Conservation (phyloP, 2,329 filamentous ascomycete species). For the Aureobasidium sp. region DNA sequence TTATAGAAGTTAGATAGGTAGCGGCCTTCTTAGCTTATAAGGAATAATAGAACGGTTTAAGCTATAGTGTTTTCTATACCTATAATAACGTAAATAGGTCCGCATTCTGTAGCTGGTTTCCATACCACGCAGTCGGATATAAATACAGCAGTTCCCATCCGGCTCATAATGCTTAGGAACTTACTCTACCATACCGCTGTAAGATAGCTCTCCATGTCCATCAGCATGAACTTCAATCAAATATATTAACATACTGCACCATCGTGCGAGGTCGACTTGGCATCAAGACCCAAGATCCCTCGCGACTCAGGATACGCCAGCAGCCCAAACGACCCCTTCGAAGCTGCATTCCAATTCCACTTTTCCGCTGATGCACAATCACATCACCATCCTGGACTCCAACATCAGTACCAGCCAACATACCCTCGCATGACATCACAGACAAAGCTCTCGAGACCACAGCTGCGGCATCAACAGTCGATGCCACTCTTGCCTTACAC, state of each 20-base stretch:
- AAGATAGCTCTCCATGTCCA: not conserved
- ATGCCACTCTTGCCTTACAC: not conserved
- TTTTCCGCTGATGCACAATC: not conserved
- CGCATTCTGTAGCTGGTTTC: not conserved
- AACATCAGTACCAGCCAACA: not conserved
- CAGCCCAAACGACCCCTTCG: not conserved
- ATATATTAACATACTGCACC: not conserved
- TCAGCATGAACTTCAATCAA: not conserved
- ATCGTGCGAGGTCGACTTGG: no score
- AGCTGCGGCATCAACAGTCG: not conserved
- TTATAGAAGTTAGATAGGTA: not conserved
- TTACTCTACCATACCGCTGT: not conserved
- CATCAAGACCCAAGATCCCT: not conserved
- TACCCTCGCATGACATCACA: not conserved
- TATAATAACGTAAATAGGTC: not conserved
- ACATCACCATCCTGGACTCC: not conserved
- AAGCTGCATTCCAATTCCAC: not conserved
- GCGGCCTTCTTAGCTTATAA: not conserved
- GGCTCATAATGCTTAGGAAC: not conserved
- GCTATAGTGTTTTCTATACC: not conserved
- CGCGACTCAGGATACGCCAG: not conserved
- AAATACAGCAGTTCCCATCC: not conserved
- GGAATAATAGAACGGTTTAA: not conserved
- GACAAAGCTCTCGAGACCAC: not conserved
- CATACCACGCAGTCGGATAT: not conserved